A percentile compares a stretch with the other conserved stretches of the same genome.
Evolutionary conservation across 2,329 filamentous ascomycete species (phyloP).

Genomic region (Fusarium stilboides): DNA sequence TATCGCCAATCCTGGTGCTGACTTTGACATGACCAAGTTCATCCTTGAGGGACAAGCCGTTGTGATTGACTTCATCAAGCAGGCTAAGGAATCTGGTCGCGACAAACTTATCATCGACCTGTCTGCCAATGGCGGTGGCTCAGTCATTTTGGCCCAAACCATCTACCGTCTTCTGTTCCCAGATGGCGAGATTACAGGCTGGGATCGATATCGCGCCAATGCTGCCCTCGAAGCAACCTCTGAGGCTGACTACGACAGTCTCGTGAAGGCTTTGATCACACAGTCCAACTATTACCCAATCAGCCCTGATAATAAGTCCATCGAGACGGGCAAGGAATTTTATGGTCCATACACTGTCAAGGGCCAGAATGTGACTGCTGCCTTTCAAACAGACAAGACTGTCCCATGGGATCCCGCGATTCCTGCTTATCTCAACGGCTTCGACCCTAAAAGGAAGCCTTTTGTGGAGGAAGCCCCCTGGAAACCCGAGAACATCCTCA

Average conservation of each 20-base stretch:
- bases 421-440: constrained; percentile 41
- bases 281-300: constrained; percentile 31
- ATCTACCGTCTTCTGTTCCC: constrained; percentile 46
- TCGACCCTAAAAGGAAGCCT: constrained; percentile 31
- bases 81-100: constrained; percentile 36
- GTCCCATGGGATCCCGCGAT: constrained; percentile 24
- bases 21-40: constrained; percentile 27
- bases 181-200: constrained; percentile 36
- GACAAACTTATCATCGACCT: constrained; percentile 49
- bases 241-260: constrained; percentile 37
- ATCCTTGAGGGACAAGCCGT: constrained; percentile 41
- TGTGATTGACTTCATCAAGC: constrained; percentile 39
- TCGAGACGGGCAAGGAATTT: constrained; percentile 42
- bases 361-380: constrained; percentile 42
- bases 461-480: constrained; percentile 38
- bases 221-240: constrained; percentile 36
- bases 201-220: constrained; percentile 45
- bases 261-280: constrained; percentile 32
- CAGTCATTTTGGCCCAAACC: constrained; percentile 38
- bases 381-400: constrained; percentile 37
- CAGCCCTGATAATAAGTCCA: constrained; percentile 15
- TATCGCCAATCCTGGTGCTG: neutral
- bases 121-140: constrained; percentile 46
- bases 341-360: constrained; percentile 44
- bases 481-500: constrained; percentile 47